Base-by-base conservation (phyloP, 495 filamentous ascomycete species). In the Melanomma pulvis-pyrius region DNA sequence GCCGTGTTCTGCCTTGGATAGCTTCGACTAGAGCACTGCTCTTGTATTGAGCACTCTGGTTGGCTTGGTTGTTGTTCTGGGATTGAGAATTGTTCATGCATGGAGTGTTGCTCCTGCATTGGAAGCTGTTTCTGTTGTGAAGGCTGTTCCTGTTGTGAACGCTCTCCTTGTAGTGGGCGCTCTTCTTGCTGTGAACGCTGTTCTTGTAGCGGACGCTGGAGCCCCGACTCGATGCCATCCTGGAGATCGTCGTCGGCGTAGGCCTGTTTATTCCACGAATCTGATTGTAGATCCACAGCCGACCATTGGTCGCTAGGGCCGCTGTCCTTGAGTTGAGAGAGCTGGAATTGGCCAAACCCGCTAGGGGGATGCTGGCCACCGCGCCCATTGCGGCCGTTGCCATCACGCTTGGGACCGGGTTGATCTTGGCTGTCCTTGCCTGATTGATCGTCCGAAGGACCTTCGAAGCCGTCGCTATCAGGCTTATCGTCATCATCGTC, bases 391-490 rank as follows among this genome's bases (percentile, higher is more conserved):
- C 50, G 44, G 48, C 55, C 61, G 29, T 32, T 61, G 58, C 50
- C 56, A 29, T 46, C 46, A 12, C 34, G 26, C 22, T 68, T 53
- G 28, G 54, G 30, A 21, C 55, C 47, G 8, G 44, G 26, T n/a
- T 39, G 60, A 50, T 21, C 19, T n/a, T 44, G 29, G 0, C 15
- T 13, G 22, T 50, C 32, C 51, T 56, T 47, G 22, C 22, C 26
- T 32, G 47, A 25, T n/a, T 29, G 51, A 25, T 47, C 53, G n/a
- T 24, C 22, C 13, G 39, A 57, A 1, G 15, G n/a, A 26, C 52
- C 30, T 1, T 65, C 55, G 56, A 61, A 68, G 55, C 41, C 34
- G 46, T 59, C 64, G 30, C 54, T 56, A 25, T 63, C 48, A 9
- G 21, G 63, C 7, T 17, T 41, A 52, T 61, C 48, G 44, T 67